Conservation (phyloP, 164 flowering plant species). For the Malania oleifera region DNA sequence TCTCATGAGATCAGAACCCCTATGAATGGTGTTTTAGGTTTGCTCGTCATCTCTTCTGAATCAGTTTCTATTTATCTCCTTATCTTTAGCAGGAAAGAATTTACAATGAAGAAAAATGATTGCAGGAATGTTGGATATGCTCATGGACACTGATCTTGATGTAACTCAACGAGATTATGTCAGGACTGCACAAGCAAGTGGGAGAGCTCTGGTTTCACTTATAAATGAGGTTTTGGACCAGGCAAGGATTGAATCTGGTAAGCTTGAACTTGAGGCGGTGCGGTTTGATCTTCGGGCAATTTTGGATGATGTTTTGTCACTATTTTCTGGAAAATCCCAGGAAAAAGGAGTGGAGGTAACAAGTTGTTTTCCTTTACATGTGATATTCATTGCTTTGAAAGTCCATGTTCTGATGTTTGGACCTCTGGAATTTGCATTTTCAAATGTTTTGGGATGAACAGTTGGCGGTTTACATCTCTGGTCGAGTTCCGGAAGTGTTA, state of each 20-base stretch:
- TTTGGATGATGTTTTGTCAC: constrained; percentile 85
- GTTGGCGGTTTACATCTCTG: constrained; percentile 86
- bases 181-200: constrained; percentile 88
- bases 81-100: background rate
- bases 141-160: constrained; percentile 88
- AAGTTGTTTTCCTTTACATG: background rate
- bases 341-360: constrained; percentile 87
- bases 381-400: background rate
- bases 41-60: constrained; percentile 11
- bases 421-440: constrained; percentile 9
- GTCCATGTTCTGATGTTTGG: constrained; percentile 3
- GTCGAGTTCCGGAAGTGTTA: constrained; percentile 68
- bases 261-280: constrained; percentile 90
- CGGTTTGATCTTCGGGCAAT: constrained; percentile 69
- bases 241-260: constrained; percentile 94
- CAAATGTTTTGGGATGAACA: constrained; percentile 30
- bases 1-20: constrained; percentile 99
- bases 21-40: constrained; percentile 97
- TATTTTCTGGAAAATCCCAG: constrained; percentile 90
- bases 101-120: background rate
- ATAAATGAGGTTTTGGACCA: constrained; percentile 93
- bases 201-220: constrained; percentile 83
- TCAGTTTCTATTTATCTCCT: background rate
- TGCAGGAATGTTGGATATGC: constrained; percentile 93
- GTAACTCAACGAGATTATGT: constrained; percentile 88